Percentiles rank a stretch among this genome's conserved stretches.
Evolutionary conservation across 768 basidiomycete species (phyloP).

Genomic region (Russula earlei): DNA sequence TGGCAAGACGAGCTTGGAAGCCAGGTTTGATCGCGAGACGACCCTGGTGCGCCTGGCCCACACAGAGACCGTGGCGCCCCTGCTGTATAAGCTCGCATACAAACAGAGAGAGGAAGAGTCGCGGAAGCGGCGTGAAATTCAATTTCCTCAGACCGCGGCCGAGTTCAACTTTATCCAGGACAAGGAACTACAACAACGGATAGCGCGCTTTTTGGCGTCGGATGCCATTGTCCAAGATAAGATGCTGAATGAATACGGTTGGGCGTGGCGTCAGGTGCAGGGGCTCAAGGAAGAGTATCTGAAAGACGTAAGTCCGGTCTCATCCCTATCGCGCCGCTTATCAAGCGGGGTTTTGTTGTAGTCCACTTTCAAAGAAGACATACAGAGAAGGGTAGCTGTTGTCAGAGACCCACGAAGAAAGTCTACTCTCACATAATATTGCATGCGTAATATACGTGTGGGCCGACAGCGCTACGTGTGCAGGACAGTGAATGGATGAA

Average conservation of each 20-base stretch:
- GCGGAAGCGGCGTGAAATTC: conserved; percentile 14
- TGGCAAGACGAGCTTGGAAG: conserved; percentile 3
- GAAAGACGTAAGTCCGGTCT: conserved; percentile 14
- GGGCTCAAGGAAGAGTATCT: conserved; percentile 11
- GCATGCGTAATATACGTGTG: not conserved
- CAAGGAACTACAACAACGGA: conserved; percentile 15
- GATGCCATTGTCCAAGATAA: conserved; percentile 14
- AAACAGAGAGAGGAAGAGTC: conserved; percentile 11
- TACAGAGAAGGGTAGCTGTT: conserved; percentile 13
- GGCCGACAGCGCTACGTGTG: no score
- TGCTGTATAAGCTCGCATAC: not conserved
- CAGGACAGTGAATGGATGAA: not conserved
- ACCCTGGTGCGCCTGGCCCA: conserved; percentile 11
- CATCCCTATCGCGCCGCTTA: conserved; percentile 2
- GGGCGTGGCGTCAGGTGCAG: conserved; percentile 11
- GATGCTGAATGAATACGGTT: conserved; percentile 12
- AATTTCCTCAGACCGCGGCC: conserved; percentile 11
- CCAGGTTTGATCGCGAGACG: conserved; percentile 7
- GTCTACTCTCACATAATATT: conserved; percentile 3
- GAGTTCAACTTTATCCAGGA: conserved; percentile 14
- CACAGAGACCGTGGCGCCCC: conserved; percentile 4
- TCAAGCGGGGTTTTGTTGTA: not conserved
- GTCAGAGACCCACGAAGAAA: conserved; percentile 19
- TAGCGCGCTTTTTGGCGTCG: conserved; percentile 17
- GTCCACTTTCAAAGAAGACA: conserved; percentile 10